Conservation (phyloP, 2,329 filamentous ascomycete genomes). For the Xylogone sp. region DNA sequence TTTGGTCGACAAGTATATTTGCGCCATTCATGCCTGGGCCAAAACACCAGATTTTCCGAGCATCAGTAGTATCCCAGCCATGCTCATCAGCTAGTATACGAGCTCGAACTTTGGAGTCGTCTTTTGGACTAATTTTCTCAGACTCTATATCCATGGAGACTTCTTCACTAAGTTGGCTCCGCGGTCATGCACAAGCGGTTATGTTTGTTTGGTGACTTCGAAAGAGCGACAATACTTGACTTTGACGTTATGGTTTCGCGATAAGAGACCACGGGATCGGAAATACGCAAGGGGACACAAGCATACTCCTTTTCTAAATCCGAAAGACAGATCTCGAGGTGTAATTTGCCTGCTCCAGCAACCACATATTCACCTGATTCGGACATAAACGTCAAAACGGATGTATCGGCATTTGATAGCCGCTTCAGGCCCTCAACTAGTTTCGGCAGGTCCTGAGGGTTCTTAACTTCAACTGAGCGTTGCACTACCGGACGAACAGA, state of each 20-base stretch:
- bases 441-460: slow-evolving; percentile 99
- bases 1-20: slow-evolving; percentile 99
- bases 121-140: slow-evolving; percentile 90
- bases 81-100: slow-evolving; percentile 94
- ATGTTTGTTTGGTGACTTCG: slow-evolving; percentile 99
- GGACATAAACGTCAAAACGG: slow-evolving; percentile 84
- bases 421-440: slow-evolving; percentile 99
- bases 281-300: slow-evolving; percentile 95
- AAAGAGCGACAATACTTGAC: slow-evolving; percentile 94
- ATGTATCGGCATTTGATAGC: slow-evolving; percentile 99
- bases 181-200: slow-evolving; percentile 98
- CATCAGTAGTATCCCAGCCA: slow-evolving; percentile 99
- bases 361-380: slow-evolving; percentile 98
- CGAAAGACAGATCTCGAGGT: slow-evolving; percentile 99
- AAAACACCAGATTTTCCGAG: slow-evolving; percentile 99
- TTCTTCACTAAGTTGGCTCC: slow-evolving; percentile 86
- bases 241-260: slow-evolving; percentile 86
- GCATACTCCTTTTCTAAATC: slow-evolving; percentile 99
- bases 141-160: slow-evolving; percentile 84
- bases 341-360: slow-evolving; percentile 97
- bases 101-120: slow-evolving; percentile 98
- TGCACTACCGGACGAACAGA: slow-evolving; percentile 98
- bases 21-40: slow-evolving; percentile 95
- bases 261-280: slow-evolving; percentile 97
- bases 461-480: slow-evolving; percentile 99